A percentile compares a stretch with the other conserved stretches of the same genome.
Evolutionary conservation across 2,329 filamentous ascomycete genomes (phyloP).

Genomic region (Clonostachys chloroleuca): DNA sequence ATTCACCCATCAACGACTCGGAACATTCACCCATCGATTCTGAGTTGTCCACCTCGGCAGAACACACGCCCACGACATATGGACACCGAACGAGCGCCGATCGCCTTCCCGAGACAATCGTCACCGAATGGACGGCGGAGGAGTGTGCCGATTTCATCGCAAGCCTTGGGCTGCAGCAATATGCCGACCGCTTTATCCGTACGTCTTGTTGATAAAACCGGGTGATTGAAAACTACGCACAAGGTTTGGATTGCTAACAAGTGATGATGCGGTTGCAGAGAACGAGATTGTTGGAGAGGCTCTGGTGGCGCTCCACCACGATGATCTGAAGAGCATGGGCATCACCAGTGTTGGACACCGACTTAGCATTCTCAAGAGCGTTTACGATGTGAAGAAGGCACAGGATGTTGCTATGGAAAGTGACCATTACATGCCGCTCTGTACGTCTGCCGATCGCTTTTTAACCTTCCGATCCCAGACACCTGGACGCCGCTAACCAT

Average conservation of each 20-base stretch:
- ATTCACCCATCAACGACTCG: constrained; percentile 65
- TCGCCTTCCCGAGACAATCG: constrained; percentile 67
- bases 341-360: constrained; percentile 90
- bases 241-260: neutral
- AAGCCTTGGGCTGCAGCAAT: constrained; percentile 75
- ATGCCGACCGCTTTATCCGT: constrained; percentile 82
- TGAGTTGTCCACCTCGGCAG: constrained; percentile 61
- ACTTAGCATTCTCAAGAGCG: constrained; percentile 88
- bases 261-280: constrained; percentile 46
- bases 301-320: constrained; percentile 81
- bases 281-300: constrained; percentile 94
- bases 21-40: constrained; percentile 69
- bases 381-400: constrained; percentile 94
- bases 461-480: neutral
- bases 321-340: constrained; percentile 93
- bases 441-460: constrained; percentile 41
- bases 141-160: constrained; percentile 88
- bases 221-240: neutral
- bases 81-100: constrained; percentile 62
- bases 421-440: constrained; percentile 89
- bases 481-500: neutral
- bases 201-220: constrained; percentile 24
- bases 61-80: constrained; percentile 78
- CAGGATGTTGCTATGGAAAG: constrained; percentile 88
- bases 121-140: constrained; percentile 77